Percentiles rank a stretch among this genome's conserved stretches.
These are phyloP conservation scores for Fusarium austroafricanum DNA, from an alignment of 2,329 filamentous ascomycete species.

Conservation along the genomic window DNA sequence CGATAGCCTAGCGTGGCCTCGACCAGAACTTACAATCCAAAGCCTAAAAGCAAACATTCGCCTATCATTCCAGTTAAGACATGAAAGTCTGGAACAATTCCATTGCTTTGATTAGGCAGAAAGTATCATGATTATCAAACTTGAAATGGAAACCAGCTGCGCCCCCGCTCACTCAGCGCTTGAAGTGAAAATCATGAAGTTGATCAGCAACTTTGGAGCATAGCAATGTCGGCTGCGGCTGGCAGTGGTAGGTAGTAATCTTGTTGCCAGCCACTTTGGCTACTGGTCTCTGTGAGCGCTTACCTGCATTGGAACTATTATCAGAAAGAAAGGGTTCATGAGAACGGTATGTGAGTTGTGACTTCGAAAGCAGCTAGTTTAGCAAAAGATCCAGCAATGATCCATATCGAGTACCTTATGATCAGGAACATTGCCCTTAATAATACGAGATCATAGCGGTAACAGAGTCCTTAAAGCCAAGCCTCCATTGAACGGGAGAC, in stretches of 20 bases:
- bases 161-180: slow-evolving; percentile 19
- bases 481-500: slow-evolving; percentile 6
- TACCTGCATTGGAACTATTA: not conserved
- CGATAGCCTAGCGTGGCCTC: slow-evolving; percentile 10
- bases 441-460: not conserved
- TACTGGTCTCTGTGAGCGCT: slow-evolving; percentile 6
- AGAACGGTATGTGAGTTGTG: not conserved
- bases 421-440: slow-evolving; percentile 11
- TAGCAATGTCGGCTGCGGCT: slow-evolving; percentile 30
- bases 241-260: slow-evolving; percentile 13
- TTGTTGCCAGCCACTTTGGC: slow-evolving; percentile 11
- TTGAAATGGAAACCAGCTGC: not conserved
- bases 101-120: slow-evolving; percentile 8
- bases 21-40: slow-evolving; percentile 2
- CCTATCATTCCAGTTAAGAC: slow-evolving; percentile 9
- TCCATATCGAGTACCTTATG: slow-evolving; percentile 13
- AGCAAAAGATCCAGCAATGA: not conserved
- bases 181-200: slow-evolving; percentile 34
- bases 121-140: slow-evolving; percentile 1
- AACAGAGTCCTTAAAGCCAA: slow-evolving; percentile 15
- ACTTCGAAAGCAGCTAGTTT: not conserved
- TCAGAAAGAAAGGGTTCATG: too few species aligned
- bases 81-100: slow-evolving; percentile 13
- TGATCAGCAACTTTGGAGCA: slow-evolving; percentile 35
- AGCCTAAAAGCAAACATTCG: not conserved